Evolutionary conservation across 2,329 filamentous ascomycete genomes (phyloP).

Genomic region (Xylaria sp.): DNA sequence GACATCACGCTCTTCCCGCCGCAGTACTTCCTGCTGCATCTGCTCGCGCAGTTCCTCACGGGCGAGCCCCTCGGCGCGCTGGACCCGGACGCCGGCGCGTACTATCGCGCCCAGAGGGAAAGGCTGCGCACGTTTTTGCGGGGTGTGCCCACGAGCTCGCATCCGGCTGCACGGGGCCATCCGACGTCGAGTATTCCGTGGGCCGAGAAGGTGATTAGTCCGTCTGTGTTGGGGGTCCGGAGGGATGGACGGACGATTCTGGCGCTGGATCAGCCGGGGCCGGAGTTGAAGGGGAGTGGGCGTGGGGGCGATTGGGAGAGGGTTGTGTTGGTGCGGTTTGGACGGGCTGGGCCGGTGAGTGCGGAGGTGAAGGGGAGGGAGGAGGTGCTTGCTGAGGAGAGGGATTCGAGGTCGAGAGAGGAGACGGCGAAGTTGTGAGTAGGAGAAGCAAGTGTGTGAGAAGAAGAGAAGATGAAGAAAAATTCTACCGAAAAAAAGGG

Average conservation of each 20-base stretch:
- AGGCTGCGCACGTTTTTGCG: slow-evolving; percentile 50
- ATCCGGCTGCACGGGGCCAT: slow-evolving; percentile 37
- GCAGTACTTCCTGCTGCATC: slow-evolving; percentile 68
- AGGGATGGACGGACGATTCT: slow-evolving; percentile 47
- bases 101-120: slow-evolving; percentile 46
- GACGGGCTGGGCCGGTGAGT: slow-evolving; percentile 45
- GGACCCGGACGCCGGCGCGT: slow-evolving; percentile 20
- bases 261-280: slow-evolving; percentile 53
- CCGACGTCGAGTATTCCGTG: slow-evolving; percentile 46
- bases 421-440: slow-evolving; percentile 11
- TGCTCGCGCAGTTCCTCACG: slow-evolving; percentile 51
- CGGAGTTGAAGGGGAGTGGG: slow-evolving; percentile 44
- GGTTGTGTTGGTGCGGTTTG: slow-evolving; percentile 54
- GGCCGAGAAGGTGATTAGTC: slow-evolving; percentile 58
- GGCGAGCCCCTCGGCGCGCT: slow-evolving; percentile 29
- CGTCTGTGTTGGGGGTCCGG: slow-evolving; percentile 42
- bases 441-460: background rate
- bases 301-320: slow-evolving; percentile 53
- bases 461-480: background rate
- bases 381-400: slow-evolving; percentile 46
- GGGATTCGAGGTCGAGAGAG: slow-evolving; percentile 20
- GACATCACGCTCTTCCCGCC: slow-evolving; percentile 85
- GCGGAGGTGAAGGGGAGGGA: slow-evolving; percentile 48
- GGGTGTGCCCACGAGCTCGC: slow-evolving; percentile 38
- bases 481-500: too few species aligned